These are phyloP conservation scores for Neofusicoccum parvum DNA, from an alignment of 2,329 filamentous ascomycete species.

Conservation along the genomic window DNA sequence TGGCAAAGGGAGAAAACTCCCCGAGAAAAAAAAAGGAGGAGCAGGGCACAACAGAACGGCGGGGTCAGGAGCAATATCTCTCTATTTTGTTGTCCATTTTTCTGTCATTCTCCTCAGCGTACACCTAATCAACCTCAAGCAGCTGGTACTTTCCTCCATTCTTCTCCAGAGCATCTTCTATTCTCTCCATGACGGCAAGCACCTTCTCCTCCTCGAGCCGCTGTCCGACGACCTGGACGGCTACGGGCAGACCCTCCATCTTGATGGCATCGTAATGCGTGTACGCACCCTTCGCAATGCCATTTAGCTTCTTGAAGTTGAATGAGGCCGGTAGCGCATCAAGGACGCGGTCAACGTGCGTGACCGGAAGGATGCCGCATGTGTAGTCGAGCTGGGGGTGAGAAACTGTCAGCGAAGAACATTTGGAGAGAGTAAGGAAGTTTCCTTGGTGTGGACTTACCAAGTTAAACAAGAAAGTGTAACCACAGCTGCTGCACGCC, in stretches of 20 bases:
- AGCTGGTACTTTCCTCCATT: conserved; percentile 54
- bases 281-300: conserved; percentile 79
- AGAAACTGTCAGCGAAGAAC: conserved; percentile 17
- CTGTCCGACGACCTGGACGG: conserved; percentile 78
- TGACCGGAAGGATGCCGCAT: conserved; percentile 79
- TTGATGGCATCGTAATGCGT: conserved; percentile 78
- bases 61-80: too few relatives aligned
- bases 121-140: conserved; percentile 45
- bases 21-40: too few relatives aligned
- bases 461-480: conserved; percentile 91
- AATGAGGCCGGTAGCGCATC: conserved; percentile 68
- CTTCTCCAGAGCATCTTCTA: conserved; percentile 72
- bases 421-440: background rate
- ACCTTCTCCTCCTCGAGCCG: conserved; percentile 88
- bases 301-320: conserved; percentile 68
- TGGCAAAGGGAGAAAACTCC: too few relatives aligned
- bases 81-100: too few relatives aligned
- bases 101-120: too few relatives aligned
- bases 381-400: conserved; percentile 74
- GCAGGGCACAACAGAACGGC: too few relatives aligned
- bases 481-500: conserved; percentile 83
- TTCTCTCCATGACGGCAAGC: conserved; percentile 73
- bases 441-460: conserved; percentile 49
- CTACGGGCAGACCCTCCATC: conserved; percentile 88
- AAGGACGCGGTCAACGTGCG: conserved; percentile 71